Evolutionary conservation across 257 asterid species (phyloP).

Genomic region (Cordia subcordata): DNA sequence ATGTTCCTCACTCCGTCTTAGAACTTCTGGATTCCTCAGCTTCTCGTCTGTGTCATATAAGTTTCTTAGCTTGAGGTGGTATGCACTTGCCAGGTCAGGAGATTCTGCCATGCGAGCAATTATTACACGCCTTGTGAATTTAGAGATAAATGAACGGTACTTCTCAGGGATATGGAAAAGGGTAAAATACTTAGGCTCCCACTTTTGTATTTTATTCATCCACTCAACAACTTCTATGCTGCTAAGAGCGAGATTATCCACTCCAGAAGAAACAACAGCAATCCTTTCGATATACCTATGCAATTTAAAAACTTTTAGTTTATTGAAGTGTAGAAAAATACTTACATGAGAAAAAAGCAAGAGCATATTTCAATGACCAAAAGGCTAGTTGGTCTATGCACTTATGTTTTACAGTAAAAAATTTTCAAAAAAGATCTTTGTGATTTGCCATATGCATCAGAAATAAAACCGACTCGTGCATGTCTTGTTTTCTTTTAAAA

Average conservation of each 20-base stretch:
- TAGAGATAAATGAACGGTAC: slow-evolving; percentile 48
- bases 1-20: slow-evolving; percentile 53
- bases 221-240: slow-evolving; percentile 54
- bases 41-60: slow-evolving; percentile 80
- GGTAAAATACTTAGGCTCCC: slow-evolving; percentile 86
- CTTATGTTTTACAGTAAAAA: too few relatives aligned
- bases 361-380: too few relatives aligned
- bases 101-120: slow-evolving; percentile 93
- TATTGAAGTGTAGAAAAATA: neutral
- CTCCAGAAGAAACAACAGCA: slow-evolving; percentile 71
- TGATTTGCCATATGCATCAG: too few relatives aligned
- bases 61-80: slow-evolving; percentile 76
- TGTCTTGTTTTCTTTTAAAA: neutral
- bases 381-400: too few relatives aligned
- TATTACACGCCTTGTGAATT: slow-evolving; percentile 68
- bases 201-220: slow-evolving; percentile 76
- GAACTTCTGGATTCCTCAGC: slow-evolving; percentile 43
- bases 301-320: too few relatives aligned
- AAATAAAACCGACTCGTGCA: too few relatives aligned
- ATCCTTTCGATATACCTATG: slow-evolving; percentile 87
- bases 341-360: too few relatives aligned
- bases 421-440: too few relatives aligned
- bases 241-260: slow-evolving; percentile 37
- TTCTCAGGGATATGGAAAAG: slow-evolving; percentile 68
- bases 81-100: slow-evolving; percentile 73